These are phyloP conservation scores for Oryza meridionalis DNA, from an alignment of 176 grass and related monocot species.

Conservation along the genomic window DNA sequence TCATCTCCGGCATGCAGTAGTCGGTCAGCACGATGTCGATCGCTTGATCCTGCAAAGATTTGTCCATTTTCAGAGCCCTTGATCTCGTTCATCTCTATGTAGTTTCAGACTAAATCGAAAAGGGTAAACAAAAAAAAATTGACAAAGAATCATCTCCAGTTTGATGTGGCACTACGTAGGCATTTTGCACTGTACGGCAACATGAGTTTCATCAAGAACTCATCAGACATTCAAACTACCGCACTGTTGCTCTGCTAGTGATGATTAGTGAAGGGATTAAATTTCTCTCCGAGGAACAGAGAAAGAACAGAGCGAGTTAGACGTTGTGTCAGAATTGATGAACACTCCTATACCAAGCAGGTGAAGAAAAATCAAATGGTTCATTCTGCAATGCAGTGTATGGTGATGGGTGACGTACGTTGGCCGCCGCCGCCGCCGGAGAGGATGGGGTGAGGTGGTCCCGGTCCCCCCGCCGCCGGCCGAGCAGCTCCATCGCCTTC, in stretches of 20 bases:
- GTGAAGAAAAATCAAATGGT: too few species aligned
- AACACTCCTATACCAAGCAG: too few species aligned
- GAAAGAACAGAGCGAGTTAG: too few species aligned
- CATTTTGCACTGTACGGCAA: constrained; percentile 5
- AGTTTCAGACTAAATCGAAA: neutral
- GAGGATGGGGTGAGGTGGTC: constrained; percentile 1
- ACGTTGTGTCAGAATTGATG: too few species aligned
- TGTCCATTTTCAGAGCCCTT: neutral
- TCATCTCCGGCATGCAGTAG: constrained; percentile 99
- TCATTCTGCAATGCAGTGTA: too few species aligned
- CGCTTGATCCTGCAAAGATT: constrained; percentile 52
- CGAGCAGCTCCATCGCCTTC: constrained; percentile 90
- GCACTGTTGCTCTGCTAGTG: neutral
- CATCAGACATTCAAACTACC: too few species aligned
- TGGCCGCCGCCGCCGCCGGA: neutral
- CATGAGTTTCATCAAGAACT: neutral
- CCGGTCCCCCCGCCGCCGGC: neutral
- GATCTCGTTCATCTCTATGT: neutral
- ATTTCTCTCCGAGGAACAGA: neutral
- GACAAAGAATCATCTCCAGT: neutral
- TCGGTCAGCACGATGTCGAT: constrained; percentile 91
- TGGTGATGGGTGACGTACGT: neutral
- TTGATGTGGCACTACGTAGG: neutral
- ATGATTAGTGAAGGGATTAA: too few species aligned
- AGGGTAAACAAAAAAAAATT: neutral